Evolutionary conservation across 371 early-diverging fungal species (phyloP).

Genomic region (Mortierella polycephala): DNA sequence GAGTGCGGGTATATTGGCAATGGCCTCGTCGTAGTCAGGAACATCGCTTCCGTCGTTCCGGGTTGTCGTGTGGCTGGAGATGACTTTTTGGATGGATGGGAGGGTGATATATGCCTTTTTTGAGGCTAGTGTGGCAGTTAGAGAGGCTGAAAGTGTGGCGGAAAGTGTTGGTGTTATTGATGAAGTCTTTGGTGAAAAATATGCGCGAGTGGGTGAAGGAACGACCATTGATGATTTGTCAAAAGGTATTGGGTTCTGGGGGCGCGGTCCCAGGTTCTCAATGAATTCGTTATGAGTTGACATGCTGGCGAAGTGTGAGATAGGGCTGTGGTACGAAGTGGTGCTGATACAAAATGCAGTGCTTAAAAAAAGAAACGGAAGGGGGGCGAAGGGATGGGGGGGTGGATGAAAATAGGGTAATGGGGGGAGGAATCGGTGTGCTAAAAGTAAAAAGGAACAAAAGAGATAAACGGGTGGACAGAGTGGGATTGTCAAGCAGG

Average conservation of each 20-base stretch:
- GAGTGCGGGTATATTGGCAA: constrained; percentile 48
- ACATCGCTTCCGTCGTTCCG: constrained; percentile 22
- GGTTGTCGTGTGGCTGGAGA: constrained; percentile 28
- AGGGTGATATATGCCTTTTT: constrained; percentile 48
- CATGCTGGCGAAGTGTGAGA: constrained; percentile 12
- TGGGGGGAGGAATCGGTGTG: no score
- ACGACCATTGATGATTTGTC: neutral
- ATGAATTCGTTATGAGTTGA: constrained; percentile 13
- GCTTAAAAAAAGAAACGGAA: neutral
- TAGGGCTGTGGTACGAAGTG: neutral
- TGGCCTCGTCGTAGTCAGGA: constrained; percentile 42
- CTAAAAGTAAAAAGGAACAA: neutral
- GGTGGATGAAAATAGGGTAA: neutral
- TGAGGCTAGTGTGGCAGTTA: constrained; percentile 29
- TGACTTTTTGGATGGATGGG: constrained; percentile 46
- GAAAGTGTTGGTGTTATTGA: constrained; percentile 16
- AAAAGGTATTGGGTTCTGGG: constrained; percentile 11
- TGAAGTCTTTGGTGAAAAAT: constrained; percentile 26
- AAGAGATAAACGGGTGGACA: neutral
- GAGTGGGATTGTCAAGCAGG: no score
- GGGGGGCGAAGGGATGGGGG: neutral
- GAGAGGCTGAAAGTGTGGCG: constrained; percentile 19
- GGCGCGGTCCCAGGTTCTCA: constrained; percentile 19
- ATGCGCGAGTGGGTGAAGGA: constrained; percentile 36
- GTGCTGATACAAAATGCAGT: neutral